phyloP scores from a whole-genome alignment of 768 basidiomycete genomes.

The Hericium alpestre region DNA sequence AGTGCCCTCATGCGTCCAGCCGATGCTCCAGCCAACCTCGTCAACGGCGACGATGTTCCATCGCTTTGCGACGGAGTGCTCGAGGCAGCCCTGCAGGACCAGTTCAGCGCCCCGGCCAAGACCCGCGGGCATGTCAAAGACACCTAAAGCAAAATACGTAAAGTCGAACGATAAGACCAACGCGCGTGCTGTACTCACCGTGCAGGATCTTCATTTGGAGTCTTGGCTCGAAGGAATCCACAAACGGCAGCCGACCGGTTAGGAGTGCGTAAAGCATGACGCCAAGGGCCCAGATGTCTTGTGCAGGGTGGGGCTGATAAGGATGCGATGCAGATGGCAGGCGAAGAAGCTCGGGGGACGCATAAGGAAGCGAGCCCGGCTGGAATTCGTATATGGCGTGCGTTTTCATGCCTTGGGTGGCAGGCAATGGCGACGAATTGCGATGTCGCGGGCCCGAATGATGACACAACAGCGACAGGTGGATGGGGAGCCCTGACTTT shows the following conservation, averaged over 20 bases:
- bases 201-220: slow-evolving; percentile 86
- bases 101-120: slow-evolving; percentile 54
- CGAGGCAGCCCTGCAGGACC: slow-evolving; percentile 73
- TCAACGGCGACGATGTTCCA: slow-evolving; percentile 81
- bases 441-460: slow-evolving; percentile 38
- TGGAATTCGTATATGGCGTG: slow-evolving; percentile 37
- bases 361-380: slow-evolving; percentile 84
- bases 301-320: slow-evolving; percentile 48
- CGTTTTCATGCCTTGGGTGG: slow-evolving; percentile 17
- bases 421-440: slow-evolving; percentile 32
- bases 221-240: slow-evolving; percentile 83
- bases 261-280: slow-evolving; percentile 81
- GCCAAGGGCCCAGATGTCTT: slow-evolving; percentile 95
- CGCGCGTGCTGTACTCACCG: slow-evolving; percentile 33
- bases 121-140: slow-evolving; percentile 44
- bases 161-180: slow-evolving; percentile 10
- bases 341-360: slow-evolving; percentile 76
- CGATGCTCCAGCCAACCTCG: slow-evolving; percentile 71
- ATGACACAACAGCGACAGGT: slow-evolving; percentile 28
- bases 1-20: slow-evolving; percentile 44
- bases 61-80: slow-evolving; percentile 45
- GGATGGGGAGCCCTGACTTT: slow-evolving; percentile 17
- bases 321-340: slow-evolving; percentile 36
- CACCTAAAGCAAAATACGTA: slow-evolving; percentile 32
- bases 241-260: slow-evolving; percentile 77